These are phyloP conservation scores for Colletotrichum kahawae DNA, from an alignment of 2,329 filamentous ascomycete species.

Conservation along the genomic window DNA sequence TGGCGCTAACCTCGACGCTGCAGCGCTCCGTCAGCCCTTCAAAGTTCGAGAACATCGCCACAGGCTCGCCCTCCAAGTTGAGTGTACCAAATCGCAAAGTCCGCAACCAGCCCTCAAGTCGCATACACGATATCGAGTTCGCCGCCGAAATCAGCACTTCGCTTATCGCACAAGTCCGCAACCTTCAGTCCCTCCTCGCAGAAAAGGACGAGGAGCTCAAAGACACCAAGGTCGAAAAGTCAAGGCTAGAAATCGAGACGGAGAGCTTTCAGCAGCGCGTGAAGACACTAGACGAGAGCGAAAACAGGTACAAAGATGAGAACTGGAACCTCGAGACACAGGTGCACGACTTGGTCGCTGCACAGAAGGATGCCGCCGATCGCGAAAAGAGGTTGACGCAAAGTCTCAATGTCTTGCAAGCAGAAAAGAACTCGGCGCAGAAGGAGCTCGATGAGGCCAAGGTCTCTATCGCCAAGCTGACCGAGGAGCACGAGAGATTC, in stretches of 20 bases:
- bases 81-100: conserved; percentile 86
- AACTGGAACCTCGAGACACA: conserved; percentile 98
- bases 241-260: conserved; percentile 80
- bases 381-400: conserved; percentile 84
- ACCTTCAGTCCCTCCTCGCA: conserved; percentile 81
- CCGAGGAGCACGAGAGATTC: conserved; percentile 77
- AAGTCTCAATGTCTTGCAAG: conserved; percentile 69
- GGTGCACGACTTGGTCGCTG: conserved; percentile 79
- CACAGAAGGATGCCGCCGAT: conserved; percentile 77
- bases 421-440: conserved; percentile 79
- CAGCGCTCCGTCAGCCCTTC: conserved; percentile 75
- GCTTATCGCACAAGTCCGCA: conserved; percentile 89
- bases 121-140: conserved; percentile 95
- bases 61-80: conserved; percentile 87
- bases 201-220: conserved; percentile 90
- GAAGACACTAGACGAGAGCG: conserved; percentile 86
- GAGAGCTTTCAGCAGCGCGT: conserved; percentile 82
- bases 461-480: conserved; percentile 76
- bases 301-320: conserved; percentile 96
- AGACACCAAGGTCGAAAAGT: conserved; percentile 74
- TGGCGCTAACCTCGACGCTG: conserved; percentile 2
- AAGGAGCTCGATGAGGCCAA: conserved; percentile 92
- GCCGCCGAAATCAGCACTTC: conserved; percentile 98
- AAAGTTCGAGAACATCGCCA: conserved; percentile 84
- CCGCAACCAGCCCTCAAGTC: conserved; percentile 85